Evolutionary conservation across 306 rosid genomes (phyloP).

Genomic region (Lathyrus tuberosus): DNA sequence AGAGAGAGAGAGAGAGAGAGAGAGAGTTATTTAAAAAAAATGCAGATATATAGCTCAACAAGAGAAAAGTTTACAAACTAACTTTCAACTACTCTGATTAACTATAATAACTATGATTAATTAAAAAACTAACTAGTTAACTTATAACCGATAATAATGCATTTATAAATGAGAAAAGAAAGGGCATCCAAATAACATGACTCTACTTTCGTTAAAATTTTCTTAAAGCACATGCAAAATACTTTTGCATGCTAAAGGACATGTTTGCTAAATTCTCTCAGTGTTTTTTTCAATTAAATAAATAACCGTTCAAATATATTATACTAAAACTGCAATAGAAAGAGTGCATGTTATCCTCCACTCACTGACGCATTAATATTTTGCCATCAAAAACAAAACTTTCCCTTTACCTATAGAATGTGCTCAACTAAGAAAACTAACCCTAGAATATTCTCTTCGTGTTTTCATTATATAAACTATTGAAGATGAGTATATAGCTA

Average conservation of each 20-base stretch:
- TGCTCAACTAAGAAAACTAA: conserved; percentile 54
- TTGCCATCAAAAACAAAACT: conserved; percentile 38
- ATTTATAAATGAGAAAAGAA: neutral
- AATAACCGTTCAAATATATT: conserved; percentile 22
- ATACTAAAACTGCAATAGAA: conserved; percentile 38
- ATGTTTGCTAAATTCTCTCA: conserved; percentile 41
- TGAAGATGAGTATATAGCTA: neutral
- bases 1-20: too few species aligned
- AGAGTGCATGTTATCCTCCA: conserved; percentile 69
- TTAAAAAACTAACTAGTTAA: neutral
- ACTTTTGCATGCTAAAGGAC: conserved; percentile 47
- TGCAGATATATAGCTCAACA: too few species aligned
- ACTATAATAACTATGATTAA: too few species aligned
- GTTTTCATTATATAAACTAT: too few species aligned
- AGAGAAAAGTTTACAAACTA: too few species aligned
- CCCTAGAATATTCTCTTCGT: conserved; percentile 45
- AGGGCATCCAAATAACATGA: neutral
- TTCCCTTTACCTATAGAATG: conserved; percentile 41
- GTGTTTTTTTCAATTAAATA: conserved; percentile 23
- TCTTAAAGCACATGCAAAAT: conserved; percentile 58
- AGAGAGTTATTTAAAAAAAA: too few species aligned
- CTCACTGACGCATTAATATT: conserved; percentile 43
- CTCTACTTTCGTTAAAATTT: conserved; percentile 28
- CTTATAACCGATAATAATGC: neutral
- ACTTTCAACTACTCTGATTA: too few species aligned